Evolutionary conservation across 1,139 yeast genomes (phyloP).

Genomic region (Yamadazyma dushanensis): DNA sequence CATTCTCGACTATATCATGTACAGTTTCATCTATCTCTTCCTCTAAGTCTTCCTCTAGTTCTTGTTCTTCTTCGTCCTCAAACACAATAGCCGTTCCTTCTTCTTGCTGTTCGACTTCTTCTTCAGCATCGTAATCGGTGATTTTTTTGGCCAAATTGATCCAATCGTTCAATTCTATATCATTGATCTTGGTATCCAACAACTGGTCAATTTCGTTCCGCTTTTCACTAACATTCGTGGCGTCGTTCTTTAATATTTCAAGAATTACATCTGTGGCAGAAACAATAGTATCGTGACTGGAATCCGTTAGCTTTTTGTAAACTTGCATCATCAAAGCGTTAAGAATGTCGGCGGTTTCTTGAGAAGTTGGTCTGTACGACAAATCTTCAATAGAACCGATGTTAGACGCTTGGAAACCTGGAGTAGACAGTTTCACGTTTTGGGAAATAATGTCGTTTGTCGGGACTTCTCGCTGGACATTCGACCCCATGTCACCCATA

Average conservation of each 20-base stretch:
- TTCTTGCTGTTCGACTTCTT: conserved; percentile 23
- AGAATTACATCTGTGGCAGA: conserved; percentile 69
- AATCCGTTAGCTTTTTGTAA: conserved; percentile 36
- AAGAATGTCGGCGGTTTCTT: conserved; percentile 8
- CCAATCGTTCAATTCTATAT: conserved; percentile 53
- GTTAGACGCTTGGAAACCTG: neutral
- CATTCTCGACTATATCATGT: conserved; percentile 13
- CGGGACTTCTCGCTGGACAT: neutral
- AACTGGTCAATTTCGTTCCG: conserved; percentile 40
- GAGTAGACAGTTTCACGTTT: neutral
- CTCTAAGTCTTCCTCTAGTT: conserved; percentile 24
- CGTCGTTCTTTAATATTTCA: conserved; percentile 56
- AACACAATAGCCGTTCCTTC: conserved; percentile 26
- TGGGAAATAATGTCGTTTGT: neutral
- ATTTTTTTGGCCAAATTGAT: conserved; percentile 52
- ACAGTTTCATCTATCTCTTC: conserved; percentile 18
- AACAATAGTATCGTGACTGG: conserved; percentile 43
- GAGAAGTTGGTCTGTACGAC: conserved; percentile 16
- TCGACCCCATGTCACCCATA: conserved; percentile 9
- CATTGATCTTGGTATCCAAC: conserved; percentile 45
- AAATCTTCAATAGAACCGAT: conserved; percentile 15
- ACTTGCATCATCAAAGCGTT: conserved; percentile 25
- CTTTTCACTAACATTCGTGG: conserved; percentile 24
- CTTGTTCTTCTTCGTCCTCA: conserved; percentile 31
- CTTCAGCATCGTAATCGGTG: conserved; percentile 50